phyloP scores from a whole-genome alignment of 2,329 filamentous ascomycete species.

The Colletotrichum siamense region DNA sequence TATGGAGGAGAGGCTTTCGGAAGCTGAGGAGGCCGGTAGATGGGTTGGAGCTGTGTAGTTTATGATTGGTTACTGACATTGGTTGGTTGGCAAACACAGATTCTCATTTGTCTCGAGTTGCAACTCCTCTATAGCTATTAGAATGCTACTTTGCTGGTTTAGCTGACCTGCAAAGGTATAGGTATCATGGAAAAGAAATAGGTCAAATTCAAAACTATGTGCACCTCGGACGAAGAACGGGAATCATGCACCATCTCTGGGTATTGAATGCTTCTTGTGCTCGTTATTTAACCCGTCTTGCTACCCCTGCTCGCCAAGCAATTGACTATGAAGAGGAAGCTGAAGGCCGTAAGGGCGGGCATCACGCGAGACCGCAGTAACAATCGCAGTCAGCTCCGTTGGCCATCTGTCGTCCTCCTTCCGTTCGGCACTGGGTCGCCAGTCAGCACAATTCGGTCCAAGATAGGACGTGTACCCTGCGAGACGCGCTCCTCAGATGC shows the following conservation, averaged over 20 bases:
- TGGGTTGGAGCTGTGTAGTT: background rate
- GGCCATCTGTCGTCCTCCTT: background rate
- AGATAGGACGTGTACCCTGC: background rate
- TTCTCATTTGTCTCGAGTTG: background rate
- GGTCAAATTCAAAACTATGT: background rate
- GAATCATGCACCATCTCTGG: background rate
- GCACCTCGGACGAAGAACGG: background rate
- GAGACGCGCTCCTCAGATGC: background rate
- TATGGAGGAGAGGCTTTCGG: background rate
- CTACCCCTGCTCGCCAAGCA: fast-evolving
- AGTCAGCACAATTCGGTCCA: background rate
- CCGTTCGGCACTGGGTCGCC: background rate
- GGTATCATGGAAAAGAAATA: background rate
- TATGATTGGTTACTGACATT: fast-evolving
- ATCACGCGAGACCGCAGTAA: background rate
- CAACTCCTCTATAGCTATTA: fast-evolving
- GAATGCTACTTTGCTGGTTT: fast-evolving
- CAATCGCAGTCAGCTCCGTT: background rate
- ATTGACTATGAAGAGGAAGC: background rate
- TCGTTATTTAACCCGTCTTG: background rate
- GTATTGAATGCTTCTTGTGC: fast-evolving
- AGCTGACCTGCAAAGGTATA: background rate
- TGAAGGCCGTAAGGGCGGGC: background rate
- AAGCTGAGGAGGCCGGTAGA: background rate
- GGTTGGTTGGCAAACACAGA: fast-evolving